Conservation (phyloP, 176 grass and related monocot species). For the Avena insularis region DNA sequence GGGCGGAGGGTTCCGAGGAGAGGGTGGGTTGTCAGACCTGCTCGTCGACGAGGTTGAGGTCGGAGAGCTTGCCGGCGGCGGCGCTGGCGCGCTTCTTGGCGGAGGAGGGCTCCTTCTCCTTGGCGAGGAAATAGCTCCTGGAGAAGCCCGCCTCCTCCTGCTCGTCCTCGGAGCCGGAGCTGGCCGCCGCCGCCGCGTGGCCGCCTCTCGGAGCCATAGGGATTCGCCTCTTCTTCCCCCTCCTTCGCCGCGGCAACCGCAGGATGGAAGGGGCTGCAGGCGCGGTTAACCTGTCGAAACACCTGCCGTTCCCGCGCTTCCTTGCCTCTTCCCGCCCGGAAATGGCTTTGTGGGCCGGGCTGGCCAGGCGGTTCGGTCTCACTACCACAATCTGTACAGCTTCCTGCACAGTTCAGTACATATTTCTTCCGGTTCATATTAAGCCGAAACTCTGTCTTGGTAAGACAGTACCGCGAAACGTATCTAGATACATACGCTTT, state of each 20-base stretch:
- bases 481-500: too few relatives aligned
- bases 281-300: neutral
- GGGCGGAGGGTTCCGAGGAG: neutral
- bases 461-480: too few relatives aligned
- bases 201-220: constrained; percentile 53
- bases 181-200: constrained; percentile 26
- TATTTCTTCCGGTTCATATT: too few relatives aligned
- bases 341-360: neutral
- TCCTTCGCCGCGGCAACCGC: constrained; percentile 12
- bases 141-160: constrained; percentile 68
- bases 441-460: too few relatives aligned
- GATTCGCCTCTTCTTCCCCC: neutral
- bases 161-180: constrained; percentile 54
- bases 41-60: constrained; percentile 83
- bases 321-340: constrained; percentile 22
- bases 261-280: neutral
- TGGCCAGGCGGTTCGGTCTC: neutral
- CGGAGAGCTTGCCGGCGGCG: constrained; percentile 63
- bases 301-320: constrained; percentile 43
- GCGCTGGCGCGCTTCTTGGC: constrained; percentile 62
- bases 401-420: too few relatives aligned
- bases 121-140: constrained; percentile 94
- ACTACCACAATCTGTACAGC: too few relatives aligned
- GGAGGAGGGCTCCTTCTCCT: constrained; percentile 76
- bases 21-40: constrained; percentile 37